These are phyloP conservation scores for Hypsizygus ulmarius DNA, from an alignment of 1,284 basidiomycete species.

Conservation along the genomic window DNA sequence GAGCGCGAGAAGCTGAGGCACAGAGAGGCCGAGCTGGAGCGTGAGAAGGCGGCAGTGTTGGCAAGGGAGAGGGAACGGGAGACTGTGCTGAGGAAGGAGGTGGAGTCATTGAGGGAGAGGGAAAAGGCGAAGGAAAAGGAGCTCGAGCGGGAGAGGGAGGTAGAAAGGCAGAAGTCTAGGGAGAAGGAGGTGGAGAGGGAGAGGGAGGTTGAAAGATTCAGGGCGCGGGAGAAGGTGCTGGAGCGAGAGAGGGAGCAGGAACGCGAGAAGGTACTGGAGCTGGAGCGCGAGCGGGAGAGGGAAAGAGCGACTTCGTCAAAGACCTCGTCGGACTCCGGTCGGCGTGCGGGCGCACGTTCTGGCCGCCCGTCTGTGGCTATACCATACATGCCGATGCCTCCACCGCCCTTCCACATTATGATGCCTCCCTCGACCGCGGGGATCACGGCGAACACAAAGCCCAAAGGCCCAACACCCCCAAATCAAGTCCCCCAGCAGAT, in stretches of 20 bases:
- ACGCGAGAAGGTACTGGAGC: conserved; percentile 9
- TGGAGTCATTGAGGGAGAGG: conserved; percentile 9
- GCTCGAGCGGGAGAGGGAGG: conserved; percentile 19
- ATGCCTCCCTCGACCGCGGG: background rate
- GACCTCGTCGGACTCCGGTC: conserved; percentile 5
- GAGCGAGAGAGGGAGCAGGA: conserved; percentile 18
- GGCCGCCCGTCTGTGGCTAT: conserved; percentile 12
- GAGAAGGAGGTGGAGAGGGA: conserved; percentile 13
- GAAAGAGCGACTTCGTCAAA: background rate
- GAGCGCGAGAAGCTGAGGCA: conserved; percentile 13
- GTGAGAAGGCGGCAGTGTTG: conserved; percentile 10
- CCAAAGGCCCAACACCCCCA: too few species aligned
- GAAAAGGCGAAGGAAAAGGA: conserved; percentile 20
- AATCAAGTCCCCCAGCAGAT: conserved; percentile 5
- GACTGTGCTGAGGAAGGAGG: conserved; percentile 1
- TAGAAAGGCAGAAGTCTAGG: conserved; percentile 15
- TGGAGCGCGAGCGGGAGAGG: conserved; percentile 1
- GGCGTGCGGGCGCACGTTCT: background rate
- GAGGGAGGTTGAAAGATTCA: conserved; percentile 7
- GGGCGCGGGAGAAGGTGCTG: conserved; percentile 13
- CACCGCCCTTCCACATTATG: conserved; percentile 18
- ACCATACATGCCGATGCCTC: conserved; percentile 24
- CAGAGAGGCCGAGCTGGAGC: conserved; percentile 14
- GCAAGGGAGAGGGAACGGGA: conserved; percentile 14
- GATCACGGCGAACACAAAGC: too few species aligned